Base-by-base conservation (phyloP, 129 eudicot genomes). In the Solidago caesia region DNA sequence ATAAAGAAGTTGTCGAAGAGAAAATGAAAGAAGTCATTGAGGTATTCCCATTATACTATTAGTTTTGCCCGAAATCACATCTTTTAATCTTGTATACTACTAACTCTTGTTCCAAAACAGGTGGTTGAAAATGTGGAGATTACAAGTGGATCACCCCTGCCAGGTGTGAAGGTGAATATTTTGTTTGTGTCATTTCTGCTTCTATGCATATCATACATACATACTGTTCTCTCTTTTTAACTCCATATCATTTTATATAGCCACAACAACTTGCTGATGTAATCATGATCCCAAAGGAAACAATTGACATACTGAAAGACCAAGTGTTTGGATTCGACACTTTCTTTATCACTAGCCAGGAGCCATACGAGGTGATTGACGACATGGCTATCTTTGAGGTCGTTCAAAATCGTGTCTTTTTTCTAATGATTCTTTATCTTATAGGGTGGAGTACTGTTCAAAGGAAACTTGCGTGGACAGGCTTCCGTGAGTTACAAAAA, bases 241-340 rank as follows among this genome's bases (percentile, higher is more conserved):
- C 71, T 77, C 51, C 42, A 9, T 26, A 52, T 66, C 47, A 26
- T 70, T 76, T 39, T 67, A 26, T 69, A 69, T 89, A 91, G 99
- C 86, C 85, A 46, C 91, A 85, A 46, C 84, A 80, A 72, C 85
- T 95, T 68, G 92, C 85, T 79, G 94, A 87, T 66, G 15, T 89
- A 70, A 76, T 80, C 71, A 82, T 82, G 79, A 84, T 95, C 61
- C 91, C 99, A 7, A 95, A 94, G 78, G 99, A 87, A 79, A 95
- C 93, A 46, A 84, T 95, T 26, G 97, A 95, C 16, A 77, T 91
- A 67, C 80, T 95, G 52, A 87, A 82, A 79, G 87, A 84, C 79
- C 97, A 95, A 87, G 94, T 95, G 69, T 95, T 95, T 81, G 97
- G 97, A 43, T 95, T 95, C 64, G 99, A 95, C 87, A 88, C 99